Evolutionary conservation across 768 basidiomycete genomes (phyloP).

Genomic region (Filobasidium floriforme): DNA sequence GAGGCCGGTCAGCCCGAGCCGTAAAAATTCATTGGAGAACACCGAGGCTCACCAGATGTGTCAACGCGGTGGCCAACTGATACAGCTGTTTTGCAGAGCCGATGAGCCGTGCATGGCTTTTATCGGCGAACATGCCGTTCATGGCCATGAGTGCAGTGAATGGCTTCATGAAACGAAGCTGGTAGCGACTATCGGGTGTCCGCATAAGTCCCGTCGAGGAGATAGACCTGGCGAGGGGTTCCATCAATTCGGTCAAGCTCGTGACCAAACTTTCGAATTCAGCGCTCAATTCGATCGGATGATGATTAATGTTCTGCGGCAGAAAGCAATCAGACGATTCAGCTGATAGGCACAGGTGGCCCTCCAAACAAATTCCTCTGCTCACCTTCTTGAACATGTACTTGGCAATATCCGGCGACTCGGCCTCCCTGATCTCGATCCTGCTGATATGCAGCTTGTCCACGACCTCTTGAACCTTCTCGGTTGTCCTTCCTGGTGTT

Average conservation of each 20-base stretch:
- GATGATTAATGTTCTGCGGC: constrained; percentile 62
- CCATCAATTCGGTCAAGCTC: not conserved
- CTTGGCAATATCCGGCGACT: constrained; percentile 71
- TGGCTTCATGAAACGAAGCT: constrained; percentile 51
- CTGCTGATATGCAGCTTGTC: constrained; percentile 88
- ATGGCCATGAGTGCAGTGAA: constrained; percentile 43
- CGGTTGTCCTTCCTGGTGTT: constrained; percentile 78
- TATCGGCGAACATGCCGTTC: not conserved
- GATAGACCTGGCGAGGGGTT: not conserved
- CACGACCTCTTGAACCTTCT: constrained; percentile 82
- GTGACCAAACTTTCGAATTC: constrained; percentile 47
- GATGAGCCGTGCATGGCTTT: constrained; percentile 37
- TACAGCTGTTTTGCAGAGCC: constrained; percentile 51
- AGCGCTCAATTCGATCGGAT: constrained; percentile 66
- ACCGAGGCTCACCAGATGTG: constrained; percentile 63
- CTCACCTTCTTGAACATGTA: constrained; percentile 82
- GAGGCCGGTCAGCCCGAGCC: not conserved
- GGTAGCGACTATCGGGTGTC: not conserved
- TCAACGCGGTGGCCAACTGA: constrained; percentile 70
- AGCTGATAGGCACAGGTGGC: not conserved
- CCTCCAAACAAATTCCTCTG: constrained; percentile 1
- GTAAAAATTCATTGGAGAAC: not conserved
- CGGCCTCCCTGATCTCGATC: constrained; percentile 89
- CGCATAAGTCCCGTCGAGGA: constrained; percentile 49
- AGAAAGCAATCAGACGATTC: not conserved